phyloP scores from a whole-genome alignment of 306 rosid genomes.

The Castanopsis chinensis region DNA sequence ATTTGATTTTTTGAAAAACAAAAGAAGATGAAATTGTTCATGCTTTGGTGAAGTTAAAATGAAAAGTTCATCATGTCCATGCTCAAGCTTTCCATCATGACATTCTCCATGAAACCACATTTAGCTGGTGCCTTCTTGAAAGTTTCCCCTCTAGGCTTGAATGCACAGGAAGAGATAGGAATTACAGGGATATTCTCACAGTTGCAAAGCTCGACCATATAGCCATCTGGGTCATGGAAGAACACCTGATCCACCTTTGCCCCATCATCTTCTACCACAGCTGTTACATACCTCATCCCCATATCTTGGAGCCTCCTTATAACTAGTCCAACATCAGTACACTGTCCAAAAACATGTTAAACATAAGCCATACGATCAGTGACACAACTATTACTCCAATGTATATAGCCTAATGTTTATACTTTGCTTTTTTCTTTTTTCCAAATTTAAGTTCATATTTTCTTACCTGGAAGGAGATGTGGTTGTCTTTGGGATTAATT shows the following conservation, averaged over 20 bases:
- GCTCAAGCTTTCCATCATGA: constrained; percentile 88
- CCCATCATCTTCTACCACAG: constrained; percentile 66
- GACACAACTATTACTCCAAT: background rate
- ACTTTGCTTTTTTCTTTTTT: background rate
- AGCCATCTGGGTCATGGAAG: constrained; percentile 87
- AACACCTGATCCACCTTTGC: constrained; percentile 67
- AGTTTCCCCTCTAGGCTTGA: constrained; percentile 52
- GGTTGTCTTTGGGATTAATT: constrained; percentile 79
- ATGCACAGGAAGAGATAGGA: constrained; percentile 60
- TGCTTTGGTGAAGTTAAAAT: constrained; percentile 29
- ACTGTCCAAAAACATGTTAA: constrained; percentile 36
- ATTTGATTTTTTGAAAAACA: constrained; percentile 18
- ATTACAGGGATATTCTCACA: constrained; percentile 72
- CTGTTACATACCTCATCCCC: constrained; percentile 74
- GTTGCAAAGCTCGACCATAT: constrained; percentile 77
- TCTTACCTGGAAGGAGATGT: constrained; percentile 71
- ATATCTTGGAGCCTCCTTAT: constrained; percentile 67
- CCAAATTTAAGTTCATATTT: background rate
- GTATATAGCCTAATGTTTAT: background rate
- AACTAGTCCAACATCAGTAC: constrained; percentile 74
- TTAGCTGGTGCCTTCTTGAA: constrained; percentile 49
- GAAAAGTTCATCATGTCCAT: constrained; percentile 78
- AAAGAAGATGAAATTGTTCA: constrained; percentile 7
- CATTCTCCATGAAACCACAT: constrained; percentile 74
- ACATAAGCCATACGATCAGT: background rate